A percentile compares a stretch with the other conserved stretches of the same genome.
Conservation (phyloP, 768 basidiomycete species). For the Lactifluus echinatus region DNA sequence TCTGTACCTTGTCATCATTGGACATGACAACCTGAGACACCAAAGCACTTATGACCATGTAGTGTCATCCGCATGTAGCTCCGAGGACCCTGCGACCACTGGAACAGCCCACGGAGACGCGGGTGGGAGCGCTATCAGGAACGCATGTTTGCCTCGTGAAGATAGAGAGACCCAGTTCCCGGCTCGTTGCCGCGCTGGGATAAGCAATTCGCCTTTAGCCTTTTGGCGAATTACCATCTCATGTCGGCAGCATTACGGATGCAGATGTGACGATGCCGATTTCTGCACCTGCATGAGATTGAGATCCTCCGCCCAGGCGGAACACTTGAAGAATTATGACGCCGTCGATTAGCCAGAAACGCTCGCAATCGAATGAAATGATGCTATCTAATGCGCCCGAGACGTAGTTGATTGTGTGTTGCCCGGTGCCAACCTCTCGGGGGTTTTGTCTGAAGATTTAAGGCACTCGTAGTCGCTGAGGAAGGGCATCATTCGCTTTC, state of each 20-base stretch:
- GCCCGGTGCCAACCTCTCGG: conserved; percentile 11
- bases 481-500: conserved; percentile 3
- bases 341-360: conserved; percentile 8
- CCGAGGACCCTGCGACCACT: conserved; percentile 13
- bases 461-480: neutral
- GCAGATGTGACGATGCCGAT: conserved; percentile 15
- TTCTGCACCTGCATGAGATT: conserved; percentile 3
- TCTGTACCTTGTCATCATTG: conserved; percentile 10
- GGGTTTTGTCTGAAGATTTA: conserved; percentile 6
- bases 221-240: conserved; percentile 22
- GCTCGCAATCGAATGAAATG: conserved; percentile 8
- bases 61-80: conserved; percentile 8
- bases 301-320: conserved; percentile 14
- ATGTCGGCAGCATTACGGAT: conserved; percentile 14
- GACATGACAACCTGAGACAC: conserved; percentile 1
- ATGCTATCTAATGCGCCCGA: conserved; percentile 19
- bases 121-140: conserved; percentile 12
- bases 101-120: conserved; percentile 7
- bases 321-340: conserved; percentile 3
- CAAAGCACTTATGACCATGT: conserved; percentile 1
- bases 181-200: conserved; percentile 3
- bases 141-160: conserved; percentile 18
- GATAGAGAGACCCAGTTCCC: conserved; percentile 5
- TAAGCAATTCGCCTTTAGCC: conserved; percentile 18
- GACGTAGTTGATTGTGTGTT: conserved; percentile 1